Evolutionary conservation across 2,329 filamentous ascomycete species (phyloP), one percentile per base, ranked within the genome.

Genomic region (Penicillium brasilianum): DNA sequence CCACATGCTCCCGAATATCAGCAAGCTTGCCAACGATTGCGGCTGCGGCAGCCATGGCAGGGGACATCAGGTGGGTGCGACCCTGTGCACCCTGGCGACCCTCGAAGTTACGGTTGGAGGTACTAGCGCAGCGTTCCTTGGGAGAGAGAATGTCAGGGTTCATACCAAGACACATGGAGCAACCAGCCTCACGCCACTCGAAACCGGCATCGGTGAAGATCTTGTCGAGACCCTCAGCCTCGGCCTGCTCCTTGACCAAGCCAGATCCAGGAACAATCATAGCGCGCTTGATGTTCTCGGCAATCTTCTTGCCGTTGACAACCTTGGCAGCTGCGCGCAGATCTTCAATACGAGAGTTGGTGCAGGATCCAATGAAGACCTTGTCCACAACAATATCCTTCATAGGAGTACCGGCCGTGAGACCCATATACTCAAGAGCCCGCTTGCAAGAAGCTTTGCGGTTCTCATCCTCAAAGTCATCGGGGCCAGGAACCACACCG

Each of bases 131-230:
- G 72, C 95, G 89, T 81, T 99, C 95, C 76, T 90, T 87, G 57
- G 95, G 93, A 1, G 93, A 88, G 50, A 98, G 86, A 66, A 99
- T 98, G 77, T 99, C 95, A 0, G 95, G 94, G 83, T 99, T 99
- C 94, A 99, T 99, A 76, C 95, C 95, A 58, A 99, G 85, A 76
- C 95, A 98, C 95, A 99, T 99, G 65, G 92, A 96, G 86, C 95
- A 99, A 53, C 95, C 95, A 68, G 95, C 95, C 82, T 99, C 95
- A 75, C 95, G 88, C 94, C 94, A 98, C 77, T 98, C 94, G 69
- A 98, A 98, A 8, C 95, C 95, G 52, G 95, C 93, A 63, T 96
- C 92, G 9, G 82, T 74, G 79, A 99, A 98, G 74, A 97, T 90
- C 82, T 93, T 92, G 80, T 98, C 92, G 4, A 99, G 87, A 56